Base-by-base conservation (phyloP, 2,329 filamentous ascomycete species). In the Thielaviopsis musarum region DNA sequence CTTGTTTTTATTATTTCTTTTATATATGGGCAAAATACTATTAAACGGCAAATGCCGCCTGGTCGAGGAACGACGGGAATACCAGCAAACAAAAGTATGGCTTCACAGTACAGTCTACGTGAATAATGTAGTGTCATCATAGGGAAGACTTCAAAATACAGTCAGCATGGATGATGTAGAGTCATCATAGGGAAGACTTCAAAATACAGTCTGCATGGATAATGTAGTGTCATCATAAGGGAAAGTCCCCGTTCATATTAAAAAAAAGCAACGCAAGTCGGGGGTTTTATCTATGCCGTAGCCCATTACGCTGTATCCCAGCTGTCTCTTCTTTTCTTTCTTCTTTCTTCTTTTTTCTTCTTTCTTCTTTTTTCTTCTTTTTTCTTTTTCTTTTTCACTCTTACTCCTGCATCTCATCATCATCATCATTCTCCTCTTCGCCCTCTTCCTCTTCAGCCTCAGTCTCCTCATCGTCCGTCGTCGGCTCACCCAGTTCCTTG, bases 401-500 rank as follows among this genome's bases (percentile, higher is more conserved):
- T 65, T 65, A 70, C 52, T 65, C 73, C 62, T 73, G 73, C 83
- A 82, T 86, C 70, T 68, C 77, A 63, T 78, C 80, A 61, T 80
- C 81, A 41, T 80, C 77, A 61, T 77, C 74, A 21, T 73, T 73
- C 0, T 71, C 71, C 3, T 69, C 74, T 22, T 72, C 70, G 51
- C 73, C 75, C 22, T 79, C 79, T 53, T 75, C 75, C 12, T 74
- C 76, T 2, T 75, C 75, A 66, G 58, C 70, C 70, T 64, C 66
- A 41, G 75, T 80, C 28, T 77, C 79, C 38, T 75, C 77, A 21
- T 75, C 79, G 30, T 81, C 79, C 41, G 75, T 78, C 21, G 79
- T 77, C 19, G 76, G 75, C 30, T 77, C 75, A 3, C 84, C 84
- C 2, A 91, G 73, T 66, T 82, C 82, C 61, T 78, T 75, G 64